Evolutionary conservation across 2,329 filamentous ascomycete species (phyloP), one percentile per base, ranked within the genome.

Genomic region (Aspergillus viridinutans): DNA sequence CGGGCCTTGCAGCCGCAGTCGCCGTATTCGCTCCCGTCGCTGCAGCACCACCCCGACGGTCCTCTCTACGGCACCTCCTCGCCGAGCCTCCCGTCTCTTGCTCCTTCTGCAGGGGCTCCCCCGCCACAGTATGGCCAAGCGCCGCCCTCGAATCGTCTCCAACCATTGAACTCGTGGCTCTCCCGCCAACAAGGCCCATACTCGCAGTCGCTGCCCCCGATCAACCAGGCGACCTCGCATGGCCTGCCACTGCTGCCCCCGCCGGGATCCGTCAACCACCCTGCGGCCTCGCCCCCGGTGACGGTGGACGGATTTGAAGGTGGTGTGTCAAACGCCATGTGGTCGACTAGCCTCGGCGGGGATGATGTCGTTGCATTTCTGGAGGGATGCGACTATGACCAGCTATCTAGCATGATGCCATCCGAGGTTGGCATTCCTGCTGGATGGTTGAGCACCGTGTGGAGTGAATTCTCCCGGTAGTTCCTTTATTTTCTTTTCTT

Each of bases 101-200:
- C 63, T 10, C 64, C 67, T 1, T 48, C 61, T 3, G 28, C 28
- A 29, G 28, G 28, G 10, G 28, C 10, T 4, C 28, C 28, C 4
- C 28, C 28, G 5, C 65, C 69, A 1, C 67, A 68, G 38, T 69
- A 70, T 49, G 57, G 66, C 23, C 57, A 61, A 7, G 62, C 64
- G 23, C 61, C 70, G 23, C 58, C 70, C 20, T 61, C 63, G 23
- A 71, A 73, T 53, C 72, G 73, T 6, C 62, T 76, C 26, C 74
- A 76, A 49, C 72, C 74, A 3, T 65, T 76, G 56, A 75, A 74
- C 52, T 69, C 74, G 14, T 76, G 73, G 74, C 61, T 72, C 32
- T 66, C 69, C 9, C 60, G 65, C 3, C 72, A 69, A 26, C 65
- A 66, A 20, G 61, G 68, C 4, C 67, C 73, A 26, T 75, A 75